These are phyloP conservation scores for Benincasa hispida DNA, from an alignment of 306 rosid genomes.

Conservation along the genomic window DNA sequence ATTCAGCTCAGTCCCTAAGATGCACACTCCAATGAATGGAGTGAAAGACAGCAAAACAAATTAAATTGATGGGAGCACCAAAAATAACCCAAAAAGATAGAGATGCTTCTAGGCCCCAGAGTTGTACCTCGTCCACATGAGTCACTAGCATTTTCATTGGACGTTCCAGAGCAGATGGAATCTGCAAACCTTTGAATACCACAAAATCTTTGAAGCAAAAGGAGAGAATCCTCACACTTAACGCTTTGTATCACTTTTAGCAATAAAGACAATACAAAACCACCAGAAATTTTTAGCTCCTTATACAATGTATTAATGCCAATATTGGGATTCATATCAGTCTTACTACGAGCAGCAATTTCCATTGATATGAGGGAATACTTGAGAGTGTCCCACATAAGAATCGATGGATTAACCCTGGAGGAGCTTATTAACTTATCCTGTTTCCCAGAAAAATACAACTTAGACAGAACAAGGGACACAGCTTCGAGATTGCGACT, in stretches of 20 bases:
- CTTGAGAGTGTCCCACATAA: constrained; percentile 90
- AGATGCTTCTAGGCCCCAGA: neutral
- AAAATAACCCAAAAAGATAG: neutral
- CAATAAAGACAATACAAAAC: constrained; percentile 66
- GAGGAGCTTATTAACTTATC: constrained; percentile 38
- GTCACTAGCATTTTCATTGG: constrained; percentile 17
- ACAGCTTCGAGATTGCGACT: constrained; percentile 50
- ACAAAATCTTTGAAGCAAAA: constrained; percentile 70
- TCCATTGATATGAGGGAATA: constrained; percentile 83
- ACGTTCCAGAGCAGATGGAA: constrained; percentile 59
- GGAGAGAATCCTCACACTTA: constrained; percentile 51
- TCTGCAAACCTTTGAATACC: constrained; percentile 65
- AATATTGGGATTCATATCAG: constrained; percentile 50
- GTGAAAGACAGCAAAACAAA: neutral
- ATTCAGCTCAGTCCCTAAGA: neutral
- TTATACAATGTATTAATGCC: constrained; percentile 50
- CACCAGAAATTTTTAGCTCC: constrained; percentile 76
- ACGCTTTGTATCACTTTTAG: constrained; percentile 58
- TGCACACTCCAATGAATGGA: neutral
- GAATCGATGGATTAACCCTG: constrained; percentile 56
- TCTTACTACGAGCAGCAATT: constrained; percentile 74
- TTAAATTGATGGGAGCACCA: neutral
- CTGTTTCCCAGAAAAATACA: constrained; percentile 51
- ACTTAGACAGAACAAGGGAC: constrained; percentile 52
- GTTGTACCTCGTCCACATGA: constrained; percentile 48